phyloP scores from a whole-genome alignment of 441 rosid genomes.

The Gossypium gossypioides region DNA sequence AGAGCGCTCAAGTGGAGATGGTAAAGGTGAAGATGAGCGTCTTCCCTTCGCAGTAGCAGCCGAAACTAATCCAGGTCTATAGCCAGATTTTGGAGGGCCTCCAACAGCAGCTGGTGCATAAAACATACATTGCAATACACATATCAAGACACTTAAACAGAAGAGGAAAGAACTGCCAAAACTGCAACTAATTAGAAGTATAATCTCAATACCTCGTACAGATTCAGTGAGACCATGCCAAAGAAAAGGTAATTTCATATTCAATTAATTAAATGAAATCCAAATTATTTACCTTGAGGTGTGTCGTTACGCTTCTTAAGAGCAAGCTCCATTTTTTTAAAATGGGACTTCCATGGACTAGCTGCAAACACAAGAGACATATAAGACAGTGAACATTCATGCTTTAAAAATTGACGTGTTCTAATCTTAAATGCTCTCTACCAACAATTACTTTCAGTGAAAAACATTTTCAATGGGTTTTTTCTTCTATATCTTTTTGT shows the following conservation, averaged over 20 bases:
- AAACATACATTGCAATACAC: conserved; percentile 5
- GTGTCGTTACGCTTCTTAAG: conserved; percentile 79
- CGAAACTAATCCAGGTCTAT: conserved; percentile 43
- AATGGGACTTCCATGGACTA: conserved; percentile 55
- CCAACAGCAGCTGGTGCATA: conserved; percentile 35
- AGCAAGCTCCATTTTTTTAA: conserved; percentile 71
- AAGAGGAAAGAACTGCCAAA: neutral
- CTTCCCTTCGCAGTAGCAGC: conserved; percentile 39
- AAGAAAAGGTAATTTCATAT: neutral
- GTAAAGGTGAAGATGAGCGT: conserved; percentile 62
- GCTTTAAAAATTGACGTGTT: neutral
- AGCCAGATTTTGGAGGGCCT: conserved; percentile 43
- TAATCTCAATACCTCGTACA: neutral
- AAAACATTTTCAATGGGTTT: neutral
- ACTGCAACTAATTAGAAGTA: neutral
- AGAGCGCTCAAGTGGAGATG: conserved; percentile 55
- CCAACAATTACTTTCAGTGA: neutral
- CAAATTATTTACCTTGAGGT: conserved; percentile 44
- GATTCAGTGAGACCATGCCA: neutral
- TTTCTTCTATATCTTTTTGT: neutral
- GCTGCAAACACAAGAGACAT: conserved; percentile 37
- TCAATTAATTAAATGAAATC: neutral
- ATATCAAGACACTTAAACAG: conserved; percentile 2
- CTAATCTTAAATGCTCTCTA: neutral
- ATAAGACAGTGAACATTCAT: conserved; percentile 5